Evolutionary conservation across 176 grass and related monocot genomes (phyloP).

Genomic region (Juncus inflexus): DNA sequence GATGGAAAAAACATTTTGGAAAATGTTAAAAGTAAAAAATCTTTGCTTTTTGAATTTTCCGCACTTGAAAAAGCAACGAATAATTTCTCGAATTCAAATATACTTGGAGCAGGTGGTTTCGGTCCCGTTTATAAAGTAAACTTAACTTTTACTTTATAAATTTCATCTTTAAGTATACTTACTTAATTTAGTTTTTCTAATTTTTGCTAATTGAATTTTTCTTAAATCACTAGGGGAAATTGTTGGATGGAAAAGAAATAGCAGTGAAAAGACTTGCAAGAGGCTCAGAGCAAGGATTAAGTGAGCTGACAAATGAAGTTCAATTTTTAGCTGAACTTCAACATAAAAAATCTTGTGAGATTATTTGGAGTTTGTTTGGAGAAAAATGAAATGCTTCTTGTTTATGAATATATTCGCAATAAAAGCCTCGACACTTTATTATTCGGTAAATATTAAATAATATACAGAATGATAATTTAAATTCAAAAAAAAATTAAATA

Average conservation of each 20-base stretch:
- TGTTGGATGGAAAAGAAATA: conserved; percentile 42
- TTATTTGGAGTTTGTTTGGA: conserved; percentile 45
- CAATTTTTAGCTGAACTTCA: conserved; percentile 41
- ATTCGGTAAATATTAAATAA: conserved; percentile 36
- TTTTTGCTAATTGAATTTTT: neutral
- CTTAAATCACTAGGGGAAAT: conserved; percentile 21
- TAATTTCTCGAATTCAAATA: conserved; percentile 32
- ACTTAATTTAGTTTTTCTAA: neutral
- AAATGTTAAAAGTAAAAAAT: conserved; percentile 40
- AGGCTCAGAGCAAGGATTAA: conserved; percentile 22
- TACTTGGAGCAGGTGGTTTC: conserved; percentile 42
- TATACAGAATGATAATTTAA: too few species aligned
- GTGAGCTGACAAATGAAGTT: conserved; percentile 48
- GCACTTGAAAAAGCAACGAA: conserved; percentile 32
- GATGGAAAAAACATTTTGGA: conserved; percentile 21
- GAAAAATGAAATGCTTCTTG: conserved; percentile 38
- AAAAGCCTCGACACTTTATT: conserved; percentile 51
- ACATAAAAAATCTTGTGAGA: conserved; percentile 50
- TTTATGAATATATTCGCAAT: conserved; percentile 50
- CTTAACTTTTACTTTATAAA: neutral
- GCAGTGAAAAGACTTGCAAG: conserved; percentile 49
- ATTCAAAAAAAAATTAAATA: neutral
- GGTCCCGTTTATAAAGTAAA: conserved; percentile 41
- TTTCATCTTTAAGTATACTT: neutral
- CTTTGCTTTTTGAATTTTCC: conserved; percentile 35